Conservation (phyloP, 495 filamentous ascomycete species). For the Penicillium arizonense region DNA sequence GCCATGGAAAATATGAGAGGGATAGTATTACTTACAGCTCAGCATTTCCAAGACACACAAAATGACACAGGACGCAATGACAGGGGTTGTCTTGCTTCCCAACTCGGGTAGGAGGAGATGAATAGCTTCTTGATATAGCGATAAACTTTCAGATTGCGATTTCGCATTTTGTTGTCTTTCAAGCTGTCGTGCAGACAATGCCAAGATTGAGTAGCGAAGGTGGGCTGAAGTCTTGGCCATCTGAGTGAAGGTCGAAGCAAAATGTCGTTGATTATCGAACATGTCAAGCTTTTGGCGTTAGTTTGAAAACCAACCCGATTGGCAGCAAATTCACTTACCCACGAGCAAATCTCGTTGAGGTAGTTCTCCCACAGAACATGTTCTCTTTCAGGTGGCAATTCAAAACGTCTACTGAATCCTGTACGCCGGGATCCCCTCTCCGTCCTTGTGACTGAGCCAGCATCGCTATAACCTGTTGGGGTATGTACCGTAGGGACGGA, state of each 20-base stretch:
- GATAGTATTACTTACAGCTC: conserved; percentile 21
- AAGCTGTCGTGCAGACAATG: conserved; percentile 44
- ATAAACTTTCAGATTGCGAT: conserved; percentile 39
- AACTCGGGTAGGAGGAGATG: conserved; percentile 37
- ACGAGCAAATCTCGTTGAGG: conserved; percentile 41
- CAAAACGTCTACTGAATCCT: conserved; percentile 18
- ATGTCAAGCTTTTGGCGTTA: conserved; percentile 37
- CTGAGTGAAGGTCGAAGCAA: conserved; percentile 39
- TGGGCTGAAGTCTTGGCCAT: conserved; percentile 38
- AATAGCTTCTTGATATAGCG: conserved; percentile 44
- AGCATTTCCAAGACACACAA: conserved; percentile 45
- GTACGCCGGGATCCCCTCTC: conserved; percentile 5
- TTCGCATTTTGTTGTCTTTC: conserved; percentile 36
- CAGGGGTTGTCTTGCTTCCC: conserved; percentile 36
- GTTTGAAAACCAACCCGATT: not conserved
- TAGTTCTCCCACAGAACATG: conserved; percentile 42
- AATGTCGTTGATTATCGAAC: conserved; percentile 46
- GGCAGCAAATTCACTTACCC: conserved; percentile 21
- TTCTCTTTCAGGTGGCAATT: conserved; percentile 27
- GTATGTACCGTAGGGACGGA: conserved; percentile 8
- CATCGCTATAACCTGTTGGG: conserved; percentile 5
- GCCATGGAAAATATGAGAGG: not conserved
- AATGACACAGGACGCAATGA: conserved; percentile 41
- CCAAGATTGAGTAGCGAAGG: conserved; percentile 41
- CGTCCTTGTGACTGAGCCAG: not conserved